Evolutionary conservation across 2,329 filamentous ascomycete genomes (phyloP), one percentile per base, ranked within the genome.

Genomic region (Paecilomyces formosus): DNA sequence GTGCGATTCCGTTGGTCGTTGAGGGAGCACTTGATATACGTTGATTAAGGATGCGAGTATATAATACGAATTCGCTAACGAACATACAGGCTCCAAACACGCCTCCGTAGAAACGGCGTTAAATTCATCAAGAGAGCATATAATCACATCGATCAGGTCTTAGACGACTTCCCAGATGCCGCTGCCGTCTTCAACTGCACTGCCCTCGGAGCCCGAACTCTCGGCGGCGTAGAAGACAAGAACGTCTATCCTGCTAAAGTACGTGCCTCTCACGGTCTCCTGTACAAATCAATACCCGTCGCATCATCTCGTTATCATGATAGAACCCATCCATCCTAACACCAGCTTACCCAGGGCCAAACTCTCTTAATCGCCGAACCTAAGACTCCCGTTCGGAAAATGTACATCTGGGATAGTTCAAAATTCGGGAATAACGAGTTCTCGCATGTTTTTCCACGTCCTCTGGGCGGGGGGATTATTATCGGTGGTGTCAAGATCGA

Each of bases 231-330:
- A 21, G 55, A 56, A 15, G 55, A 56, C 26, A 52, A 49, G 22
- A 52, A 51, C 3, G 55, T 56, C 15, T 56, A 56, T 51, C 22
- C 55, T 56, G 51, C 51, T 21, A 56, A 56, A 50, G 55, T 56
- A 56, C 4, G 13, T 18, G 24, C 24, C 24, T 26, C 24, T 26
- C 24, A 26, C 24, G 24, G 6, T 26, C 24, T 26, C 24, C 24
- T 26, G 7, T 13, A 24, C 8, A 12, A 11, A 13, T n/a, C n/a
- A n/a, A n/a, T 13, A 4, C 13, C 15, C 22, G 3, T n/a, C 13
- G 8, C 13, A 9, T 45, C 2, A 18, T 56, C 12, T 33, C 13
- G 22, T 52, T 9, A 31, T 31, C 30, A 9, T 9, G 11, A 31
- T 31, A 11, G 9, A 21, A 33, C 8, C 15, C 15, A 33, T 22